Percentiles rank a stretch among this genome's conserved stretches.
These are phyloP conservation scores for Claviceps sorghi DNA, from an alignment of 2,329 filamentous ascomycete genomes.

Conservation along the genomic window DNA sequence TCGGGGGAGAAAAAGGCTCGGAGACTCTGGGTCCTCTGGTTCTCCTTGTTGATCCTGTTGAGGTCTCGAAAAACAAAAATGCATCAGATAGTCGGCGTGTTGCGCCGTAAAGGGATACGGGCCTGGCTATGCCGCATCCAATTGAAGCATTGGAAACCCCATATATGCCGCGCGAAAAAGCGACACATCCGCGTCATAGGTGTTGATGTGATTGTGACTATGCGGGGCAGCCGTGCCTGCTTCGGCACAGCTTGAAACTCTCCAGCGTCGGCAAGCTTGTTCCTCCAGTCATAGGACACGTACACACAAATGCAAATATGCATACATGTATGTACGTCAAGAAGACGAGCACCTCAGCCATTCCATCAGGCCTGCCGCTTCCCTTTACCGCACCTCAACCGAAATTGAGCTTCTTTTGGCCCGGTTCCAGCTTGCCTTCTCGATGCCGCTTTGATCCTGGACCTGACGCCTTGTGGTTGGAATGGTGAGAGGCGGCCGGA, in stretches of 20 bases:
- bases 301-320: too few species aligned
- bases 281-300: background rate
- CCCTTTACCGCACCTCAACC: slow-evolving; percentile 24
- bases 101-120: background rate
- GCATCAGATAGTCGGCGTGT: background rate
- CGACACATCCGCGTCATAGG: background rate
- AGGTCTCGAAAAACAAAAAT: background rate
- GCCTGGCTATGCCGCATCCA: background rate
- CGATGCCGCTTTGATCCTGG: slow-evolving; percentile 27
- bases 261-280: background rate
- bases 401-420: slow-evolving; percentile 47
- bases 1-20: background rate
- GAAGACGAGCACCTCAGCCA: background rate
- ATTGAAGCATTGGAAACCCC: background rate
- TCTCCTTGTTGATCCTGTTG: background rate
- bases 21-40: background rate
- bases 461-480: slow-evolving; percentile 17
- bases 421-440: slow-evolving; percentile 33
- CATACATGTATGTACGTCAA: background rate
- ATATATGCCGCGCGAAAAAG: background rate
- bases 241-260: background rate
- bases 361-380: background rate
- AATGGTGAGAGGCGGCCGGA: slow-evolving; percentile 17
- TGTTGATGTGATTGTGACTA: background rate
- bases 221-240: background rate